phyloP scores from a whole-genome alignment of 768 basidiomycete genomes.

The Naganishia randhawae region DNA sequence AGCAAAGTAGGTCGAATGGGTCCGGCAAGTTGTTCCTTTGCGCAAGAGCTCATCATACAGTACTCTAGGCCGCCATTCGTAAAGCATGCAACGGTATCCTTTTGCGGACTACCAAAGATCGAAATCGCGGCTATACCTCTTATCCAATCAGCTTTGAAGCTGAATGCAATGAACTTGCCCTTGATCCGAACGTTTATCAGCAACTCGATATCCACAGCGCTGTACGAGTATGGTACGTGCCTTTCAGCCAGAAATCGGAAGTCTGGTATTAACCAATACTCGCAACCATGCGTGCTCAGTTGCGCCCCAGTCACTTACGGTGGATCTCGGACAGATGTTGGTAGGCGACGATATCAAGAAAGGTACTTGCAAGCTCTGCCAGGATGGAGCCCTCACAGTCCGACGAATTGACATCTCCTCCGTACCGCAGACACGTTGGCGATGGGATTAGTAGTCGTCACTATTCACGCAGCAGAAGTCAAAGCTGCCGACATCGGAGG shows the following conservation, averaged over 20 bases:
- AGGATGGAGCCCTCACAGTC: not conserved
- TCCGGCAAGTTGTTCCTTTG: not conserved
- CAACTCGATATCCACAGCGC: slow-evolving; percentile 22
- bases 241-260: not conserved
- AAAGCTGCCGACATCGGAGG: slow-evolving; percentile 21
- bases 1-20: slow-evolving; percentile 5
- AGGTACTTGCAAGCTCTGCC: not conserved
- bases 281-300: not conserved
- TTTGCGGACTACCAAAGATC: slow-evolving; percentile 22
- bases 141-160: slow-evolving; percentile 5
- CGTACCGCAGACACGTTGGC: slow-evolving; percentile 9
- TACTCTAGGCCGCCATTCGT: slow-evolving; percentile 21
- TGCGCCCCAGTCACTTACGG: slow-evolving; percentile 23
- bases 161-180: slow-evolving; percentile 28
- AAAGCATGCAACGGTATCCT: slow-evolving; percentile 23
- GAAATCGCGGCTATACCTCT: slow-evolving; percentile 27
- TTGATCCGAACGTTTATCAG: slow-evolving; percentile 25
- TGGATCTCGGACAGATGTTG: slow-evolving; percentile 28
- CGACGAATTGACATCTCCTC: not conserved
- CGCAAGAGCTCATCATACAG: not conserved
- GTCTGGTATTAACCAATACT: not conserved
- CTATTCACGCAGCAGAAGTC: slow-evolving; percentile 21
- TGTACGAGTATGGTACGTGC: slow-evolving; percentile 26
- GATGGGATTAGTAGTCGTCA: slow-evolving; percentile 21
- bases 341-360: slow-evolving; percentile 30